Evolutionary conservation across 23 red algal genomes (phyloP).

Genomic region (Gracilaria caudata): DNA sequence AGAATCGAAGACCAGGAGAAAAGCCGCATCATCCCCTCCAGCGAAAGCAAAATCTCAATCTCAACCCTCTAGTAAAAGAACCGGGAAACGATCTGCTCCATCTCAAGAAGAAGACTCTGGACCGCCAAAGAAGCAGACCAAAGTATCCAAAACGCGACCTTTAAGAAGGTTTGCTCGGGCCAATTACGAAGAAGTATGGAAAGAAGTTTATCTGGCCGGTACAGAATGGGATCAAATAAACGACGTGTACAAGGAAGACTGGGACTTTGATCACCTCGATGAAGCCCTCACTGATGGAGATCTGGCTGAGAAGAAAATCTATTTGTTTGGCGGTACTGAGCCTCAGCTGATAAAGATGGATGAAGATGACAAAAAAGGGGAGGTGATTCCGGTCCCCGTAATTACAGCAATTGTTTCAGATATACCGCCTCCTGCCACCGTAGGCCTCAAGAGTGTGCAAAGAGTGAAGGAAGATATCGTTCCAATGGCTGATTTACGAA

Average conservation of each 20-base stretch:
- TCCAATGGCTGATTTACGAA: constrained; percentile 86
- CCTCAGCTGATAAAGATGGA: constrained; percentile 73
- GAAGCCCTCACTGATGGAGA: constrained; percentile 72
- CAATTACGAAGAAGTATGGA: constrained; percentile 80
- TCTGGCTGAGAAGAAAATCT: constrained; percentile 43
- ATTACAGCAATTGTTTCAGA: constrained; percentile 84
- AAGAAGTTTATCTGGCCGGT: constrained; percentile 86
- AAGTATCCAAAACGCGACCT: background rate
- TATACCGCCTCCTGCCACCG: constrained; percentile 73
- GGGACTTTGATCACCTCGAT: constrained; percentile 98
- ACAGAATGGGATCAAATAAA: constrained; percentile 98
- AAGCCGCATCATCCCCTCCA: background rate
- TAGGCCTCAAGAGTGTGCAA: constrained; percentile 97
- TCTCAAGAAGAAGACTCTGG: background rate
- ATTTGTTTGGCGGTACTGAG: constrained; percentile 95
- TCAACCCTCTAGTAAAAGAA: background rate
- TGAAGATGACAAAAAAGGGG: constrained; percentile 55
- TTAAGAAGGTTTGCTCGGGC: constrained; percentile 2
- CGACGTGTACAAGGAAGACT: constrained; percentile 76
- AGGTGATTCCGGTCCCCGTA: constrained; percentile 85
- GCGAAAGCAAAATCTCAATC: background rate
- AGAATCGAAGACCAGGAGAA: background rate
- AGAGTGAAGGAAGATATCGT: constrained; percentile 91
- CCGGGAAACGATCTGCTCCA: constrained; percentile 7
- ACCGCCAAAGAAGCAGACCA: background rate